Evolutionary conservation across 1,284 basidiomycete species (phyloP).

Genomic region (Moniliophthora roreri): DNA sequence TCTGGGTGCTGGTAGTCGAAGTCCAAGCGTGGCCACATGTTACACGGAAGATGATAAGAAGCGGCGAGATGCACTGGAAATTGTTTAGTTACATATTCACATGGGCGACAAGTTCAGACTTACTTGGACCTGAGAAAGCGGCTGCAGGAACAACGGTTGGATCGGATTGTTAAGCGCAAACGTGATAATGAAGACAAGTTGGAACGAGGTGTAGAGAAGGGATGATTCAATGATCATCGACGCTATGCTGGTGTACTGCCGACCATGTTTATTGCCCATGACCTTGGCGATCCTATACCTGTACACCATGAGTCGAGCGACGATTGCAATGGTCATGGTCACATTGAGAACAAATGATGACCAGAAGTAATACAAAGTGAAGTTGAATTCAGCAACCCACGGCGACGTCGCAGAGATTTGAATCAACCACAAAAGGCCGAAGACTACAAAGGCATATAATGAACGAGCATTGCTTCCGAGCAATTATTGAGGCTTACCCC

Average conservation of each 20-base stretch:
- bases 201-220: slow-evolving; percentile 1
- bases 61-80: slow-evolving; percentile 4
- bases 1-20: not conserved
- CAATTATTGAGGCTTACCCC: not conserved
- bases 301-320: slow-evolving; percentile 3
- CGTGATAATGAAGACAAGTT: slow-evolving; percentile 8
- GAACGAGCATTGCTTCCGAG: not conserved
- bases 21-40: slow-evolving; percentile 9
- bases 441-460: not conserved
- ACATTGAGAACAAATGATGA: slow-evolving; percentile 7
- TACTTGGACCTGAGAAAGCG: slow-evolving; percentile 8
- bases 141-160: slow-evolving; percentile 8
- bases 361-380: slow-evolving; percentile 8
- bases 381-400: not conserved
- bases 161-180: not conserved
- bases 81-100: not conserved
- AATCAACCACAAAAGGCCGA: slow-evolving; percentile 9
- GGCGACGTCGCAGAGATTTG: slow-evolving; percentile 8
- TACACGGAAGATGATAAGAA: slow-evolving; percentile 12
- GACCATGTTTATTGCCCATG: slow-evolving; percentile 5
- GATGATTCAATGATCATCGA: slow-evolving; percentile 9
- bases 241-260: slow-evolving; percentile 7
- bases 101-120: not conserved
- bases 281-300: slow-evolving; percentile 4
- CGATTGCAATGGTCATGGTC: slow-evolving; percentile 7